Base-by-base conservation (phyloP, 2,329 filamentous ascomycete genomes). In the Neocatenulostroma microsporum region DNA sequence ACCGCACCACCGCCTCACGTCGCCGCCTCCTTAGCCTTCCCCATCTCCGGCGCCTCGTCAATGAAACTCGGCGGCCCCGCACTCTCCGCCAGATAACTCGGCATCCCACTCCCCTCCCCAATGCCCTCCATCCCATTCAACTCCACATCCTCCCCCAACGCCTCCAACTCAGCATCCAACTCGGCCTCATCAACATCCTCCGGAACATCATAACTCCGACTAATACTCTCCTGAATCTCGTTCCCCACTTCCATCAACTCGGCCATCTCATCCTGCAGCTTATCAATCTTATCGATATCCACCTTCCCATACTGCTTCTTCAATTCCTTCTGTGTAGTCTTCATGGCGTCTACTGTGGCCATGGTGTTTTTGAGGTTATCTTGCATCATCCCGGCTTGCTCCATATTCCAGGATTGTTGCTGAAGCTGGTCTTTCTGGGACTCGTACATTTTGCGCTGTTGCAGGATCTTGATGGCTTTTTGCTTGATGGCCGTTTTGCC, bases 311-410 rank as follows among this genome's bases (percentile, higher is more conserved):
- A 96, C 70, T 96, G 89, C 62, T 85, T 84, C 58, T 80, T 80
- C 46, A 98, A 74, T 55, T 86, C 82, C 68, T 94, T 94, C 55
- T 91, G 94, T 17, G 89, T 95, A 2, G 83, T 87, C 74, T 95
- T 93, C 77, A 98, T 89, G 9, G 89, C 88, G 61, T 96, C 89
- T 29, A 96, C 88, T 19, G 91, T 95, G 13, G 87, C 93, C 88
- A 95, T 95, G 46, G 91, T 89, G 63, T 96, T 96, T 63, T 93
- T 91, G 36, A 98, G 75, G 58, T 96, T 96, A 66, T 96, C 89
- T 68, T 94, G 87, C 89, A 96, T 95, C 74, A 88, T 93, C 60
- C 84, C 83, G 3, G 89, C 88, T 66, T 95, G 88, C 67, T 96
- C 88, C 88, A 98, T 95, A 67, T 96, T 96, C 88, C 88, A 96